Base-by-base conservation (phyloP, 2,329 filamentous ascomycete genomes). In the Sarocladium oryzae region DNA sequence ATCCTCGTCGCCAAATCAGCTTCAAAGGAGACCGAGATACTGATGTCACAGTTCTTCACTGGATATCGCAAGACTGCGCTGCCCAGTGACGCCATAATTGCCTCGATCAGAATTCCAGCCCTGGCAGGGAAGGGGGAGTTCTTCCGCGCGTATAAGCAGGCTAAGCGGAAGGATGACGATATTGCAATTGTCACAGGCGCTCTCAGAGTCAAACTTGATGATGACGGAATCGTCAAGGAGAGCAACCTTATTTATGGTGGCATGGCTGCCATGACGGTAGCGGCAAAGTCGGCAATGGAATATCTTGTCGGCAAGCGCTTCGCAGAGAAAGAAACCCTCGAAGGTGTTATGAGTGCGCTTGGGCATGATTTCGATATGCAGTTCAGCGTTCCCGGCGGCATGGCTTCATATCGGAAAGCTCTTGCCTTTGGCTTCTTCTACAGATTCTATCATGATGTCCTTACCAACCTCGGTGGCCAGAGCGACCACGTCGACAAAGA, bases 81-180 rank as follows among this genome's bases (percentile, higher is more conserved):
- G 10, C 79, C 88, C 0, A 75, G 81, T 20, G 84, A 96, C 63
- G 89, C 89, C 1, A 81, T 97, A 56, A 92, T 99, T 54, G 84
- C 89, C 1, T 85, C 85, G 37, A 85, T 99, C 56, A 82, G 86
- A n/a, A 89, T 99, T 40, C 93, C 93, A 0, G 71, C 88, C 2
- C 86, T 88, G 0, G 76, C 76, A 2, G 77, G 83, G 50, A 86
- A 85, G 60, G 85, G 88, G 3, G 93, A 97, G 64, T 89, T 85
- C 63, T 86, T 96, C 65, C 81, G 87, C 38, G 85, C 92, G 1
- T 97, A 96, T 69, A 99, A 99, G 69, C 92, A 97, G 66, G 84
- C 93, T 1, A 99, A 99, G 74, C 76, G 93, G 57, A 97, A 97
- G 64, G 93, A 99, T 60, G 93, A 99, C 61, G 93, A 99, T 63